Evolutionary conservation across 1,139 yeast species (phyloP).

Genomic region (Magnusiomyces suaveolens): DNA sequence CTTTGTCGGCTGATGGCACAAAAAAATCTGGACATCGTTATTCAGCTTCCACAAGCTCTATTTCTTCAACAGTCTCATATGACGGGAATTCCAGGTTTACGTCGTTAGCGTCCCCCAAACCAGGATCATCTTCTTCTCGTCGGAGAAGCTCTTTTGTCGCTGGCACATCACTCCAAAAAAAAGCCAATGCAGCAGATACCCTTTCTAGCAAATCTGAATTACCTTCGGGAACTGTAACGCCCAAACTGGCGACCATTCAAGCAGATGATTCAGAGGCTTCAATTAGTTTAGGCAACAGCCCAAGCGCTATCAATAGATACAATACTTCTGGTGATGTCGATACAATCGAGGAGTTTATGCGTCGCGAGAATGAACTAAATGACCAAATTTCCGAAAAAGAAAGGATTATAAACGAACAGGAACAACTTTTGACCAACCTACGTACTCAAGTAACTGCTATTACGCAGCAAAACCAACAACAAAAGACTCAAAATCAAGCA

Average conservation of each 20-base stretch:
- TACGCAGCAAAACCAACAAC: background rate
- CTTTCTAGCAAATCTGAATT: too few species aligned
- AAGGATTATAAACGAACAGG: conserved; percentile 23
- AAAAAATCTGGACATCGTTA: conserved; percentile 8
- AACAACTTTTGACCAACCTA: conserved; percentile 12
- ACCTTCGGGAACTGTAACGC: background rate
- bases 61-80: background rate
- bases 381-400: conserved; percentile 31
- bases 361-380: conserved; percentile 31
- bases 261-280: background rate
- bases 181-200: too few species aligned
- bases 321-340: conserved; percentile 5
- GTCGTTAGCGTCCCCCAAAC: background rate
- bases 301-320: background rate
- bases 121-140: background rate
- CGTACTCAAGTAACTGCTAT: conserved; percentile 1
- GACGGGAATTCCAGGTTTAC: background rate
- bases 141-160: background rate
- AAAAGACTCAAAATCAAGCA: background rate
- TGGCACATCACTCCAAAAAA: too few species aligned
- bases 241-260: background rate
- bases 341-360: conserved; percentile 24
- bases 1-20: background rate
- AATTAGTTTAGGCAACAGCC: background rate
- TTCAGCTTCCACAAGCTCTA: conserved; percentile 6